phyloP scores from a whole-genome alignment of 2,329 filamentous ascomycete species.

The Endocalyx cinctus region DNA sequence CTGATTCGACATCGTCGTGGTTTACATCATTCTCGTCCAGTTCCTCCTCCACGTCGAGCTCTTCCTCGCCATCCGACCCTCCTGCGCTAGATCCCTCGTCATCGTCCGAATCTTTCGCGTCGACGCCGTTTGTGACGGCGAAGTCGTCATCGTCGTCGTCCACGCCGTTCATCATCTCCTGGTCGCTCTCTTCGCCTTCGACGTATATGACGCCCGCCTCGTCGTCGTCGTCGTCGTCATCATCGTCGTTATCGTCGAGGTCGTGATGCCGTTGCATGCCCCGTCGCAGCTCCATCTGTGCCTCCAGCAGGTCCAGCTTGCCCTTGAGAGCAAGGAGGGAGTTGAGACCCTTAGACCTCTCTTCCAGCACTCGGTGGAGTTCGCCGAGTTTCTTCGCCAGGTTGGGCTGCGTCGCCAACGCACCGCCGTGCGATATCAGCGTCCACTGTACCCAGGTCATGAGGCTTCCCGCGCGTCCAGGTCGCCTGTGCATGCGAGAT shows the following conservation, averaged over 20 bases:
- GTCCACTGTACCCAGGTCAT: slow-evolving; percentile 98
- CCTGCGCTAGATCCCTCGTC: slow-evolving; percentile 38
- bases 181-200: slow-evolving; percentile 68
- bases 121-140: slow-evolving; percentile 48
- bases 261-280: slow-evolving; percentile 56
- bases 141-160: slow-evolving; percentile 57
- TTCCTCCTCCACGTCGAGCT: slow-evolving; percentile 44
- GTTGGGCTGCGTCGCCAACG: slow-evolving; percentile 80
- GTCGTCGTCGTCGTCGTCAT: slow-evolving; percentile 49
- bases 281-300: slow-evolving; percentile 77
- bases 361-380: slow-evolving; percentile 81
- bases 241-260: slow-evolving; percentile 48
- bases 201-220: slow-evolving; percentile 80
- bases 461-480: slow-evolving; percentile 82
- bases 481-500: slow-evolving; percentile 78
- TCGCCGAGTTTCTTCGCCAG: slow-evolving; percentile 72
- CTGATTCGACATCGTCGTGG: slow-evolving; percentile 55
- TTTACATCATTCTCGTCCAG: slow-evolving; percentile 57
- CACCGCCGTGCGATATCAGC: slow-evolving; percentile 85
- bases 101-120: slow-evolving; percentile 57
- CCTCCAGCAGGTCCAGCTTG: slow-evolving; percentile 89
- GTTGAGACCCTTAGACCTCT: slow-evolving; percentile 76
- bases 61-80: slow-evolving; percentile 39
- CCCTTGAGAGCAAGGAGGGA: slow-evolving; percentile 86
- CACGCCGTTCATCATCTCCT: slow-evolving; percentile 34